Evolutionary conservation across 2,329 filamentous ascomycete species (phyloP).

Genomic region (Corynespora cassiicola): DNA sequence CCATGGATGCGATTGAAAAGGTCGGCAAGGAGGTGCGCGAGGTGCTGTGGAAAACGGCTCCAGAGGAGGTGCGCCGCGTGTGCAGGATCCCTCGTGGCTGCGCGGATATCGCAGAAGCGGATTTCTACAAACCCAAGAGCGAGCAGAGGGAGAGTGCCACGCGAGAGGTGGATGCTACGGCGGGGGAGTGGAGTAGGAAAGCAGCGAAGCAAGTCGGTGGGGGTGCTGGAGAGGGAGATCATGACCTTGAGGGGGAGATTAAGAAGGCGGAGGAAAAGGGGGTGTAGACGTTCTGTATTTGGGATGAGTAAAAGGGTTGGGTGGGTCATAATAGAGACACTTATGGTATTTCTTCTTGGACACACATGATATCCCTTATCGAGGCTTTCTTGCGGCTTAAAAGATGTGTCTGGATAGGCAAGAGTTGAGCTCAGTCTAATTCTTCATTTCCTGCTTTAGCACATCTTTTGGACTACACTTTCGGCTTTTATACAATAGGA

Average conservation of each 20-base stretch:
- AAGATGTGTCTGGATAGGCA: too few species aligned
- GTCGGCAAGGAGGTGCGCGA: slow-evolving; percentile 82
- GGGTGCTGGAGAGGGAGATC: slow-evolving; percentile 33
- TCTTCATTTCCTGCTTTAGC: too few species aligned
- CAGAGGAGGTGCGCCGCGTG: slow-evolving; percentile 59
- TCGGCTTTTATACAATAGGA: too few species aligned
- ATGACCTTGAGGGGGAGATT: slow-evolving; percentile 20
- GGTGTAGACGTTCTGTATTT: neutral
- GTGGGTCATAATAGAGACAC: neutral
- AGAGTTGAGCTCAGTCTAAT: too few species aligned
- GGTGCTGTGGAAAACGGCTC: slow-evolving; percentile 80
- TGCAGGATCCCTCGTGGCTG: slow-evolving; percentile 73
- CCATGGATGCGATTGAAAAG: slow-evolving; percentile 83
- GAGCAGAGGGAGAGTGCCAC: slow-evolving; percentile 20
- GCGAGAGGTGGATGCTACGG: slow-evolving; percentile 31
- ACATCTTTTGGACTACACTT: too few species aligned
- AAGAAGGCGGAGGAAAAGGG: slow-evolving; percentile 7
- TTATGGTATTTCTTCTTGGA: neutral
- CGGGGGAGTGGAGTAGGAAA: slow-evolving; percentile 40
- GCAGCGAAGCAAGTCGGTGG: slow-evolving; percentile 31
- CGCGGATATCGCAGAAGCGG: slow-evolving; percentile 47
- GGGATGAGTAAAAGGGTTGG: neutral
- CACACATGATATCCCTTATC: slow-evolving; percentile 7
- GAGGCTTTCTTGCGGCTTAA: too few species aligned
- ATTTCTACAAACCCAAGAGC: slow-evolving; percentile 30